A percentile compares a stretch with the other conserved stretches of the same genome.
phyloP scores from a whole-genome alignment of 768 basidiomycete species.

The Mycena rebaudengoi region DNA sequence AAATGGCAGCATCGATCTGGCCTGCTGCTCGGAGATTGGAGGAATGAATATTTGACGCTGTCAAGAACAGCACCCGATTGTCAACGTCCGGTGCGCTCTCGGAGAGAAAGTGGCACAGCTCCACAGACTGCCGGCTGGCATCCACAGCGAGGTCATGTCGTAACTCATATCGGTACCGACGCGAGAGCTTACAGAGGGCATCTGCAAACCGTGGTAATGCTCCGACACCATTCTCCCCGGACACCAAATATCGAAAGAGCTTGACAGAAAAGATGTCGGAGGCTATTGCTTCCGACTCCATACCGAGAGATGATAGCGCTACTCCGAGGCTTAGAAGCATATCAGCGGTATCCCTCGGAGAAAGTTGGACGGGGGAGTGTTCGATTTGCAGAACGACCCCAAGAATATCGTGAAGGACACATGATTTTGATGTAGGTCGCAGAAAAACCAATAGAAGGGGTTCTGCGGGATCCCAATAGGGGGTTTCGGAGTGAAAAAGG shows the following conservation, averaged over 20 bases:
- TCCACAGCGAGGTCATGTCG: no score
- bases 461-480: background rate
- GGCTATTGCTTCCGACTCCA: conserved; percentile 2
- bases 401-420: conserved; percentile 11
- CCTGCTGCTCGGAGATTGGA: no score
- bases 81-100: no score
- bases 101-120: no score
- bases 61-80: no score
- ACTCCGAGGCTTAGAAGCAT: background rate
- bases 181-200: background rate
- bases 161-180: background rate
- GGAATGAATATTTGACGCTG: no score
- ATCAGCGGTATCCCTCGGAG: background rate
- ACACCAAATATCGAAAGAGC: background rate
- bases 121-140: no score
- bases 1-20: no score
- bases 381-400: background rate
- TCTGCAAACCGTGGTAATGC: background rate
- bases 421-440: background rate
- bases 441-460: background rate
- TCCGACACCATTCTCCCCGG: background rate
- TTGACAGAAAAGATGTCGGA: background rate
- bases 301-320: background rate
- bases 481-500: background rate
- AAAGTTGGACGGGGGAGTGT: background rate